A percentile compares a stretch with the other conserved stretches of the same genome.
Evolutionary conservation across 257 asterid species (phyloP).

Genomic region (Gentiana dahurica): DNA sequence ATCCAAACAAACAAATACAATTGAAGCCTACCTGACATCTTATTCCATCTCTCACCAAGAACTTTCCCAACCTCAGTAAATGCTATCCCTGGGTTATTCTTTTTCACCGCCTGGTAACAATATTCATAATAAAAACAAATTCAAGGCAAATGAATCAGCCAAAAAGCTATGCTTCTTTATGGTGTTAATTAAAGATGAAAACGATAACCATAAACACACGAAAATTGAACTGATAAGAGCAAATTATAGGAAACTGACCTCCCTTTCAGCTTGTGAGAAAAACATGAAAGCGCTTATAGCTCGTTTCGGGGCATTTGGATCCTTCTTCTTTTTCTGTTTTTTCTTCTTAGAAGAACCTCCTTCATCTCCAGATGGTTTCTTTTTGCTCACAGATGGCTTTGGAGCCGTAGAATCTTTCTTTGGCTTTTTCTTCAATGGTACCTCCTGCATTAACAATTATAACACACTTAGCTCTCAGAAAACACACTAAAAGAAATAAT

Average conservation of each 20-base stretch:
- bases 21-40: conserved; percentile 53
- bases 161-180: too few species aligned
- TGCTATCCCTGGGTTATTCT: conserved; percentile 65
- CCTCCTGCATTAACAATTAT: conserved; percentile 25
- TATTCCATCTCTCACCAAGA: conserved; percentile 85
- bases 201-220: neutral
- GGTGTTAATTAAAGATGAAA: too few species aligned
- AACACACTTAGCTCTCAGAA: conserved; percentile 9
- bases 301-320: conserved; percentile 92
- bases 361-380: conserved; percentile 44
- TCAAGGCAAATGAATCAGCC: too few species aligned
- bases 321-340: conserved; percentile 81
- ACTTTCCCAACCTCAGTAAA: conserved; percentile 64
- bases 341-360: conserved; percentile 64
- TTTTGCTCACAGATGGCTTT: conserved; percentile 52
- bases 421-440: conserved; percentile 42
- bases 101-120: conserved; percentile 49
- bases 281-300: conserved; percentile 78
- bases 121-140: too few species aligned
- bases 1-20: too few species aligned
- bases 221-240: neutral
- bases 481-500: too few species aligned
- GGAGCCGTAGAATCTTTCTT: conserved; percentile 51
- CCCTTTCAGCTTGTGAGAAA: conserved; percentile 78
- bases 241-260: conserved; percentile 32